Conservation (phyloP, 2,329 filamentous ascomycete species). For the Botrytis galanthina region DNA sequence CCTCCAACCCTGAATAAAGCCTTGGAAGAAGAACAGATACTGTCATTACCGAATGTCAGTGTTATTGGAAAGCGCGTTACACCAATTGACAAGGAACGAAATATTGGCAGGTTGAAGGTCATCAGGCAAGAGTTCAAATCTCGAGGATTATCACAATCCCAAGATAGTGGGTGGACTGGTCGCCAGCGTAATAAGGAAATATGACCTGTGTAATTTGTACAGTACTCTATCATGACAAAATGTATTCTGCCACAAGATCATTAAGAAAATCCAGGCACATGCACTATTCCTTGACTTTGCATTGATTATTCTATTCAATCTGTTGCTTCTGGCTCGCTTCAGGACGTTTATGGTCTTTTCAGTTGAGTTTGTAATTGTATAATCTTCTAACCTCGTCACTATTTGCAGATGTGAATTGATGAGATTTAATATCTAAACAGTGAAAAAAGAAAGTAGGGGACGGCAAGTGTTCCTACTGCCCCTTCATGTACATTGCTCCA, state of each 20-base stretch:
- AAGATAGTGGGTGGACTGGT: not conserved
- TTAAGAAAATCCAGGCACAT: too few relatives aligned
- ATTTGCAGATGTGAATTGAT: not conserved
- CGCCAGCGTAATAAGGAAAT: not conserved
- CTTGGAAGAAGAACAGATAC: constrained; percentile 49
- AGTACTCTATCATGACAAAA: constrained; percentile 4
- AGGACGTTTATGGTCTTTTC: not conserved
- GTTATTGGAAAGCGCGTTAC: constrained; percentile 64
- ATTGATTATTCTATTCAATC: not conserved
- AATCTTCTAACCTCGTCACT: not conserved
- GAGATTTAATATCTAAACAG: not conserved
- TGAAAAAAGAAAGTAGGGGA: not conserved
- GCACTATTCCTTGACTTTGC: not conserved
- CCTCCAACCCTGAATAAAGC: constrained; percentile 62
- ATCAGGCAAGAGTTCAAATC: constrained; percentile 68
- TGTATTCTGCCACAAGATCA: not conserved
- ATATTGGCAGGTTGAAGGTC: constrained; percentile 74
- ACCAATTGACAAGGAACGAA: constrained; percentile 68
- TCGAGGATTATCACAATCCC: constrained; percentile 53
- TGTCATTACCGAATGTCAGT: constrained; percentile 65
- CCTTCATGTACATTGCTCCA: not conserved
- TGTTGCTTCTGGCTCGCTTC: not conserved
- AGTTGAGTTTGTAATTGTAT: not conserved
- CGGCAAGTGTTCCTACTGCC: too few relatives aligned
- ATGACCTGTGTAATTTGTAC: constrained; percentile 8